A percentile compares a stretch with the other conserved stretches of the same genome.
Evolutionary conservation across 1,139 yeast genomes (phyloP).

Genomic region (Oligophagozyma castellii): DNA sequence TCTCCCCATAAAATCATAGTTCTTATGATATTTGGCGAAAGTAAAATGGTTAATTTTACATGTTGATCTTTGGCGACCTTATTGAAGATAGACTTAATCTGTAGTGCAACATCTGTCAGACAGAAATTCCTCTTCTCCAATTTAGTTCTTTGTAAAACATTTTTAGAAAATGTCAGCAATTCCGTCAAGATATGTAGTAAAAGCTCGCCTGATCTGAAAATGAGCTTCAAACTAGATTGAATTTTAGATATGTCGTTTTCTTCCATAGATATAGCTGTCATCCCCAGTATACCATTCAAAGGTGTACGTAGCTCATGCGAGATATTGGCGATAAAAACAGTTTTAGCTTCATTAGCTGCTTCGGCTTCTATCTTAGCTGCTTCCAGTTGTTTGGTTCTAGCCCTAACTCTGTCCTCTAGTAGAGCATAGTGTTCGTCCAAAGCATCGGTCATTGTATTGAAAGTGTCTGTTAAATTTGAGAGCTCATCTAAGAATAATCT

Average conservation of each 20-base stretch:
- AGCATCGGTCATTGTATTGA: slow-evolving; percentile 83
- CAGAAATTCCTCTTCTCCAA: slow-evolving; percentile 70
- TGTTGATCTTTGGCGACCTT: slow-evolving; percentile 71
- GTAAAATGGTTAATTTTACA: slow-evolving; percentile 43
- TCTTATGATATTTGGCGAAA: slow-evolving; percentile 48
- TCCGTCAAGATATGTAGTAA: slow-evolving; percentile 80
- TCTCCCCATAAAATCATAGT: slow-evolving; percentile 68
- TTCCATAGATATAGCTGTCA: slow-evolving; percentile 88
- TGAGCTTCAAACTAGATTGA: slow-evolving; percentile 56
- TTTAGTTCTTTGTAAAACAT: slow-evolving; percentile 76
- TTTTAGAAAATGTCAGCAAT: slow-evolving; percentile 75
- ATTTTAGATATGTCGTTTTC: slow-evolving; percentile 57
- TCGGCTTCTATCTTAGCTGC: slow-evolving; percentile 84
- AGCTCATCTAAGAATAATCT: slow-evolving; percentile 70
- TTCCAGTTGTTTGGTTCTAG: slow-evolving; percentile 78
- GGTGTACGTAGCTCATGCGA: slow-evolving; percentile 95
- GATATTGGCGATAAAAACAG: slow-evolving; percentile 90
- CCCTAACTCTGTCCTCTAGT: slow-evolving; percentile 79
- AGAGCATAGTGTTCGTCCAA: slow-evolving; percentile 70
- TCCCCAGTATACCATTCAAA: slow-evolving; percentile 85
- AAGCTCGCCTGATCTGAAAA: slow-evolving; percentile 79
- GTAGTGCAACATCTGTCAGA: slow-evolving; percentile 61
- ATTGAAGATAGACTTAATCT: slow-evolving; percentile 74
- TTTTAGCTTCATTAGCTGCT: slow-evolving; percentile 83
- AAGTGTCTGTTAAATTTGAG: slow-evolving; percentile 76